Evolutionary conservation across 169 alveolate species (phyloP), one percentile per base, ranked within the genome.

Genomic region (Besnoitia besnoiti): DNA sequence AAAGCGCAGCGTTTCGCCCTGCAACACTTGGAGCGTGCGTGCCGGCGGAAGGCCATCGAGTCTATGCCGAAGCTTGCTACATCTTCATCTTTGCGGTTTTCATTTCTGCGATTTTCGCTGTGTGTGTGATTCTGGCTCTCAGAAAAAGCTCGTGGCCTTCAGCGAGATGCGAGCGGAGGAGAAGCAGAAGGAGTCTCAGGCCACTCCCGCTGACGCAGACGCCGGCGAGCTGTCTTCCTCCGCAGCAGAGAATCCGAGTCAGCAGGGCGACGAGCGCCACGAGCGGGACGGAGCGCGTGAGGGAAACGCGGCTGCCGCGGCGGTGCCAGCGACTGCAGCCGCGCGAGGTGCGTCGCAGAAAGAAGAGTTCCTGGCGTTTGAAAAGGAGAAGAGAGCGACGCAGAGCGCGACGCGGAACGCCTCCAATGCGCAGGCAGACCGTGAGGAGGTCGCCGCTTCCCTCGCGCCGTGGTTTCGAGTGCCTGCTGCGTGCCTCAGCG

Each of bases 381-480:
- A 37, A 35, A 21, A 42, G 55, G 1, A 3, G 39, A 24, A 19
- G 40, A 39, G 21, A 27, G 19, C 7, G 59, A 35, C 4, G 87
- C n/a, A 0, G 40, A 77, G 35, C 16, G 40, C n/a, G 87, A 24
- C 19, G 87, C n/a, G 1, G 21, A 39, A 67, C 42, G 44, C 80
- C 37, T 8, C n/a, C n/a, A n/a, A n/a, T n/a, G n/a, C n/a, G n/a
- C n/a, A n/a, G 27, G 67, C 12, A 55, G 67, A 19, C 67, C 10
- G 61, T 16, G 59, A 19, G 49, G 87, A 39, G 40, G 82, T 37
- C 16, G 82, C 82, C 44, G 12, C 59, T 0, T 14, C 14, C 39
- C 61, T 10, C 40, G 42, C 87, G 61, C 87, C 87, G 49, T 77
- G 87, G 87, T 77, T 77, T 40, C 40, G 39, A n/a, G 59, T 55